A percentile compares a stretch with the other conserved stretches of the same genome.
Conservation (phyloP, 495 filamentous ascomycete species). For the Trichocladium antarcticum region DNA sequence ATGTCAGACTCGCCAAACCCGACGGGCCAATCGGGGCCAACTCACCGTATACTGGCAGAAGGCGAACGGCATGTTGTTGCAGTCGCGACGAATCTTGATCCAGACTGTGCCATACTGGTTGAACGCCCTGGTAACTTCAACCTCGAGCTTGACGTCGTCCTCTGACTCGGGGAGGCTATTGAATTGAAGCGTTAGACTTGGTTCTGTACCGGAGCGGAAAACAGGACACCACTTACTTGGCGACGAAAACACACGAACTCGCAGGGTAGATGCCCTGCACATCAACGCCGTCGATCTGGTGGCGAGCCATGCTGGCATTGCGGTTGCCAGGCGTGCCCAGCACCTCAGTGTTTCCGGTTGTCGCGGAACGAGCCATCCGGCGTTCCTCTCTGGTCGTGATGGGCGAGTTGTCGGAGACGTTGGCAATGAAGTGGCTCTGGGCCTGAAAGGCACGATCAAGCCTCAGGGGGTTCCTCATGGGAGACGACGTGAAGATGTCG, state of each 20-base stretch:
- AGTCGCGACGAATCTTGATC: constrained; percentile 53
- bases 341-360: not conserved
- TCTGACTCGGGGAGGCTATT: constrained; percentile 33
- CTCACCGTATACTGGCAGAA: constrained; percentile 52
- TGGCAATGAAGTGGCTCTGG: not conserved
- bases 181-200: constrained; percentile 2
- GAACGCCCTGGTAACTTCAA: constrained; percentile 43
- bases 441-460: not conserved
- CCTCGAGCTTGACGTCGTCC: constrained; percentile 41
- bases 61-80: constrained; percentile 48
- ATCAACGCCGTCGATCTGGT: constrained; percentile 27
- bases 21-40: not conserved
- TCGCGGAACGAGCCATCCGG: not conserved
- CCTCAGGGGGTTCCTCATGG: not conserved
- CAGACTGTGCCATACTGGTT: constrained; percentile 43
- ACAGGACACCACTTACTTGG: constrained; percentile 43
- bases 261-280: constrained; percentile 47
- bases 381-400: not conserved
- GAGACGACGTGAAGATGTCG: not conserved
- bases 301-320: not conserved
- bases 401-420: not conserved
- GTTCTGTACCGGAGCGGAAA: not conserved
- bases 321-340: not conserved
- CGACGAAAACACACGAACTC: constrained; percentile 50
- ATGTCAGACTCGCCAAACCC: constrained; percentile 9